These are phyloP conservation scores for Dothideomycetes sp. DNA, from an alignment of 2,329 filamentous ascomycete genomes.

Conservation along the genomic window DNA sequence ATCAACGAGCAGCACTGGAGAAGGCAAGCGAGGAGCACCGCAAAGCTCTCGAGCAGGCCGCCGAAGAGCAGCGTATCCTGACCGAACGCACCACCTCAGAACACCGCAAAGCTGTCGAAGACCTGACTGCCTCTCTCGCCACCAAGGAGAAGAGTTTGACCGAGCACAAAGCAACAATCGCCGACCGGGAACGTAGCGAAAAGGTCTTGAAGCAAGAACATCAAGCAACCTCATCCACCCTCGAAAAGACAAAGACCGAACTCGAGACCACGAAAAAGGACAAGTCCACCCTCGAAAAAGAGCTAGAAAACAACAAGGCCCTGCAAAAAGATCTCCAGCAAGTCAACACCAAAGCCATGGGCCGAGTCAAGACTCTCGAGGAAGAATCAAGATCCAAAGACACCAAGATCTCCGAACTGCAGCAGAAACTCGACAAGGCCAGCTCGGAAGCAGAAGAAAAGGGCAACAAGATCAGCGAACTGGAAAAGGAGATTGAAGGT, in stretches of 20 bases:
- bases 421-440: constrained; percentile 19
- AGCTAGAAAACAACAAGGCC: constrained; percentile 27
- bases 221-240: background rate
- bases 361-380: constrained; percentile 18
- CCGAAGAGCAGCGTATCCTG: constrained; percentile 15
- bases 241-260: constrained; percentile 3
- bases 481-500: constrained; percentile 27
- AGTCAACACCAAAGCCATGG: constrained; percentile 17
- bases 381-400: constrained; percentile 13
- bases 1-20: constrained; percentile 12
- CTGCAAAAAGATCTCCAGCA: constrained; percentile 17
- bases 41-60: constrained; percentile 17
- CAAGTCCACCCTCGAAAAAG: constrained; percentile 15
- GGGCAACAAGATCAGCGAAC: constrained; percentile 31
- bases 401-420: constrained; percentile 15
- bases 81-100: constrained; percentile 15
- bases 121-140: background rate
- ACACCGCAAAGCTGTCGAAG: constrained; percentile 15
- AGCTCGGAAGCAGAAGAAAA: constrained; percentile 19
- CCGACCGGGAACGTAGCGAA: constrained; percentile 5
- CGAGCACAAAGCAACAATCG: constrained; percentile 2
- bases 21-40: constrained; percentile 17
- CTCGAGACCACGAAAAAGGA: background rate
- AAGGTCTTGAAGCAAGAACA: constrained; percentile 12
- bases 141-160: constrained; percentile 1